phyloP scores from a whole-genome alignment of 225 moss, liverwort and hornwort species.

The Lunularia cruciata region DNA sequence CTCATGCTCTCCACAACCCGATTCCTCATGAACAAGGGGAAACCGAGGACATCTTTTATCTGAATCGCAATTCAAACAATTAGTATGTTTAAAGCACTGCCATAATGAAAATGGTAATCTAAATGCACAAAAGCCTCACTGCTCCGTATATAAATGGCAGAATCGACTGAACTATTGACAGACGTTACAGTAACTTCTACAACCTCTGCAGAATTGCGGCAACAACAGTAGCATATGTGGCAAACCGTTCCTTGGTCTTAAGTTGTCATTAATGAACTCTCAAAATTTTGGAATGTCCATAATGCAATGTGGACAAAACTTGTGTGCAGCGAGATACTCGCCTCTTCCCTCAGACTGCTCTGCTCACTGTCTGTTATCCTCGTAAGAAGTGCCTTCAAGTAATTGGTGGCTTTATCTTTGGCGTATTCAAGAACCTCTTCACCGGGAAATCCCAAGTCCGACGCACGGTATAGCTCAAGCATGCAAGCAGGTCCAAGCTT shows the following conservation, averaged over 20 bases:
- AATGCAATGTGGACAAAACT: neutral
- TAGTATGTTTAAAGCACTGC: neutral
- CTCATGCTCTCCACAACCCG: constrained; percentile 8
- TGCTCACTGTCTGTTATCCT: neutral
- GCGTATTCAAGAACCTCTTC: constrained; percentile 14
- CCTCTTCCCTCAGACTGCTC: constrained; percentile 10
- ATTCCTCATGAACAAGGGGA: constrained; percentile 6
- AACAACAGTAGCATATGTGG: too few species aligned
- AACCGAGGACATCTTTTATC: constrained; percentile 9
- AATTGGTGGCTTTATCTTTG: constrained; percentile 1
- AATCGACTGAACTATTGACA: too few species aligned
- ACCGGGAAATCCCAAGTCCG: constrained; percentile 23
- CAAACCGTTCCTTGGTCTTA: too few species aligned
- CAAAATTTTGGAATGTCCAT: too few species aligned
- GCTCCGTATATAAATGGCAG: too few species aligned
- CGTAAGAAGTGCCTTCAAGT: neutral
- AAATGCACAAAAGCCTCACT: too few species aligned
- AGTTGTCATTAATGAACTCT: too few species aligned
- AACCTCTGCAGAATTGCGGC: too few species aligned
- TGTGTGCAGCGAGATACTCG: neutral
- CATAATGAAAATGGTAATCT: too few species aligned
- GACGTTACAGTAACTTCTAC: too few species aligned
- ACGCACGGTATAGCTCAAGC: constrained; percentile 23
- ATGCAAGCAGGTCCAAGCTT: constrained; percentile 1
- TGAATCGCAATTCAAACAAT: constrained; percentile 1